Percentiles rank a stretch among this genome's conserved stretches.
Evolutionary conservation across 257 asterid species (phyloP).

Genomic region (Linderniella brevidens): DNA sequence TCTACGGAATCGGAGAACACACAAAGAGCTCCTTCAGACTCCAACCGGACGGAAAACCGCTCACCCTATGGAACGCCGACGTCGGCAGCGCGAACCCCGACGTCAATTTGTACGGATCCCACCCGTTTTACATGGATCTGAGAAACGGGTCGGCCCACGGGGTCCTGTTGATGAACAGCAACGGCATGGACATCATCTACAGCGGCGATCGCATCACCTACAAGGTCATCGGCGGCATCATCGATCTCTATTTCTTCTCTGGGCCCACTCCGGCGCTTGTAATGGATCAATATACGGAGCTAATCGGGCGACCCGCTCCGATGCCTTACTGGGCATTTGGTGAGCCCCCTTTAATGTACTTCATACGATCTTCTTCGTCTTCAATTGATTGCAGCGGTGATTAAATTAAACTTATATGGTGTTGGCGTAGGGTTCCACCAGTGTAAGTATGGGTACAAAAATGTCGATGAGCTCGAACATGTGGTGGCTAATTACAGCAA

Average conservation of each 20-base stretch:
- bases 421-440: constrained; percentile 64
- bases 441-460: constrained; percentile 66
- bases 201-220: constrained; percentile 60
- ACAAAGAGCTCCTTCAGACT: constrained; percentile 48
- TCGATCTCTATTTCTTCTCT: constrained; percentile 61
- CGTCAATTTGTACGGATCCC: constrained; percentile 69
- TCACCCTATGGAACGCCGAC: constrained; percentile 86
- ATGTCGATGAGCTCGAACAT: constrained; percentile 42
- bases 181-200: constrained; percentile 74
- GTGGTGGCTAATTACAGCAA: constrained; percentile 65
- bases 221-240: constrained; percentile 64
- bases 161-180: constrained; percentile 60
- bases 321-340: constrained; percentile 97
- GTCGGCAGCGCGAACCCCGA: constrained; percentile 35
- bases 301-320: constrained; percentile 80
- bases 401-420: no score
- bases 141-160: constrained; percentile 57
- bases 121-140: constrained; percentile 82
- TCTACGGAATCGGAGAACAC: constrained; percentile 87
- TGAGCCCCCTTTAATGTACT: constrained; percentile 12
- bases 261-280: constrained; percentile 73
- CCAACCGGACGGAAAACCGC: constrained; percentile 27
- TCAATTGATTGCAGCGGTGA: no score
- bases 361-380: background rate
- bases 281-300: constrained; percentile 64